phyloP scores from a whole-genome alignment of 106 monocot genomes.

The Agapanthus africanus region DNA sequence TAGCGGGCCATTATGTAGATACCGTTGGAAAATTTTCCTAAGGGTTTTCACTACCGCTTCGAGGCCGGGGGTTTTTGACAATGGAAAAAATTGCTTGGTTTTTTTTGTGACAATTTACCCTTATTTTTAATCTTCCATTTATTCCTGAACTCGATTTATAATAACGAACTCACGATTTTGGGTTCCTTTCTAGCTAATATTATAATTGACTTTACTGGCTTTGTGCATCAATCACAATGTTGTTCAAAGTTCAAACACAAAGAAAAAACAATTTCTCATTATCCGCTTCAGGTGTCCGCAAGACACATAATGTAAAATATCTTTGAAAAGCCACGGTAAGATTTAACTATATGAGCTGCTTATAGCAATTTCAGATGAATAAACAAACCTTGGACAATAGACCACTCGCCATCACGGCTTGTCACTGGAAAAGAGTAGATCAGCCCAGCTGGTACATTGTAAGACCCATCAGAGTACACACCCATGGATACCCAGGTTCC shows the following conservation, averaged over 20 bases:
- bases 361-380: not conserved
- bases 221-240: not conserved
- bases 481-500: conserved; percentile 78
- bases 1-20: too few relatives aligned
- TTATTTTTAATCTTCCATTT: not conserved
- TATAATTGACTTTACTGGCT: not conserved
- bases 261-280: not conserved
- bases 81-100: too few relatives aligned
- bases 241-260: not conserved
- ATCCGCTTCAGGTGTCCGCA: not conserved
- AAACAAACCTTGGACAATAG: conserved; percentile 48
- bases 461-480: conserved; percentile 66
- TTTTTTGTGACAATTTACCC: too few relatives aligned
- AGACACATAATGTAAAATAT: not conserved
- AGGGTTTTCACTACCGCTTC: too few relatives aligned
- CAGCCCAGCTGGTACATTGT: conserved; percentile 46
- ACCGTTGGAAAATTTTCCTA: too few relatives aligned
- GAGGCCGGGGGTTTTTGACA: too few relatives aligned
- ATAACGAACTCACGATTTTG: not conserved
- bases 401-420: conserved; percentile 51
- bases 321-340: not conserved
- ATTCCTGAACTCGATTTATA: not conserved
- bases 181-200: not conserved
- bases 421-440: conserved; percentile 65
- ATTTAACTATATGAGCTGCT: not conserved